Conservation (phyloP, 2,329 filamentous ascomycete genomes). For the Pseudocercospora fijiensis region DNA sequence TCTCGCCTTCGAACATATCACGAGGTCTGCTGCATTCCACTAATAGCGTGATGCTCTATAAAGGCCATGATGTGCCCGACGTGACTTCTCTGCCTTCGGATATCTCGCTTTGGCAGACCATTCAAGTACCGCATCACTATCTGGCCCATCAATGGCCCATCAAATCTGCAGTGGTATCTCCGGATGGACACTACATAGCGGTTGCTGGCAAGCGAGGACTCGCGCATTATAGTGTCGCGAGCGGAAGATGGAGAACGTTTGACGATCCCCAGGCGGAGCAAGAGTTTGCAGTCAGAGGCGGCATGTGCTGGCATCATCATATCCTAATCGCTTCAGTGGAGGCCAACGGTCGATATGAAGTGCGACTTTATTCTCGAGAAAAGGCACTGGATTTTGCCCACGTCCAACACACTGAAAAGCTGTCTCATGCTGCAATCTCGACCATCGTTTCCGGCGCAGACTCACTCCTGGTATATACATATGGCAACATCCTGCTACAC, state of each 20-base stretch:
- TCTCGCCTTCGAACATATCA: conserved; percentile 85
- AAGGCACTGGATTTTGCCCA: conserved; percentile 70
- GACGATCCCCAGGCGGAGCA: conserved; percentile 77
- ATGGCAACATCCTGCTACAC: conserved; percentile 93
- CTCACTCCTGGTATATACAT: conserved; percentile 92
- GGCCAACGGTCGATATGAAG: conserved; percentile 69
- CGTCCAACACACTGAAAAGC: conserved; percentile 71
- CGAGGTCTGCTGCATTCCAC: conserved; percentile 86
- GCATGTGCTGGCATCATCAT: conserved; percentile 99
- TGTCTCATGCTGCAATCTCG: conserved; percentile 84
- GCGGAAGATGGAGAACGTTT: conserved; percentile 94
- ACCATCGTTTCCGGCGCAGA: conserved; percentile 88
- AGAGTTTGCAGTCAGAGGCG: conserved; percentile 86
- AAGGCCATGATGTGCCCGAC: conserved; percentile 87
- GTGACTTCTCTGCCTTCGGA: conserved; percentile 89
- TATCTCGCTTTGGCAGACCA: conserved; percentile 90
- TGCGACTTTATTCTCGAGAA: conserved; percentile 92
- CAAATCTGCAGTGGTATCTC: conserved; percentile 78
- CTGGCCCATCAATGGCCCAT: conserved; percentile 93
- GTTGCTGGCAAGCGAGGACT: conserved; percentile 91
- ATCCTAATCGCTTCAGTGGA: conserved; percentile 93
- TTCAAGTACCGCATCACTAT: conserved; percentile 80
- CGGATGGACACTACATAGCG: conserved; percentile 90
- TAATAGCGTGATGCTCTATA: conserved; percentile 84
- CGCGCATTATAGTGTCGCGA: conserved; percentile 92